These are phyloP conservation scores for Thielaviopsis euricoi DNA, from an alignment of 2,329 filamentous ascomycete species.

Conservation along the genomic window DNA sequence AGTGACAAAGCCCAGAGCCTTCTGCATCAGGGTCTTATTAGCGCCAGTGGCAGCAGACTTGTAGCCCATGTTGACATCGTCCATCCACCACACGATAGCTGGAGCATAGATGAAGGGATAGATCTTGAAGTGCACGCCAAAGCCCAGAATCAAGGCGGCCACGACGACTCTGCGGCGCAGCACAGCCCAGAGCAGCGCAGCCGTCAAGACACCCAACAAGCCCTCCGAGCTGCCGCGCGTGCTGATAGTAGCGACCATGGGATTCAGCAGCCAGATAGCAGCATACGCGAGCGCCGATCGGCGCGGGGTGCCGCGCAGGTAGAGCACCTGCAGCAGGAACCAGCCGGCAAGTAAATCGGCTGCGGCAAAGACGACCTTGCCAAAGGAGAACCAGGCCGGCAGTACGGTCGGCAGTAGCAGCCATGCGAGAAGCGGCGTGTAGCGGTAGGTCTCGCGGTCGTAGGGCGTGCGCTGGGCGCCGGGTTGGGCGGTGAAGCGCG, in stretches of 20 bases:
- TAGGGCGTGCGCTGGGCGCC: constrained; percentile 54
- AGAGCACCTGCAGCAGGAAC: constrained; percentile 21
- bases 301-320: constrained; percentile 23
- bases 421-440: constrained; percentile 89
- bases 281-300: constrained; percentile 69
- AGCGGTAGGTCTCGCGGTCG: constrained; percentile 82
- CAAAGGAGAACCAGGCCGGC: constrained; percentile 50
- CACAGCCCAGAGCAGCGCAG: constrained; percentile 70
- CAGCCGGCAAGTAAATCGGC: constrained; percentile 68
- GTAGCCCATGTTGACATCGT: constrained; percentile 29
- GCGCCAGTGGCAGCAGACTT: not conserved
- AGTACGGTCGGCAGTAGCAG: constrained; percentile 62
- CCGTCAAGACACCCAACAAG: constrained; percentile 67
- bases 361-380: constrained; percentile 71
- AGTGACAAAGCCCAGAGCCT: constrained; percentile 29
- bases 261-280: constrained; percentile 85
- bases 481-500: constrained; percentile 46
- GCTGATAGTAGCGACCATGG: constrained; percentile 95
- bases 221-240: constrained; percentile 91
- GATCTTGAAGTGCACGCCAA: constrained; percentile 94
- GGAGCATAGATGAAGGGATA: constrained; percentile 94
- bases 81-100: constrained; percentile 68
- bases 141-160: constrained; percentile 60
- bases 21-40: constrained; percentile 14
- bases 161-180: constrained; percentile 43